phyloP scores from a whole-genome alignment of 345 rosid genomes.

The Gossypium anomalum region DNA sequence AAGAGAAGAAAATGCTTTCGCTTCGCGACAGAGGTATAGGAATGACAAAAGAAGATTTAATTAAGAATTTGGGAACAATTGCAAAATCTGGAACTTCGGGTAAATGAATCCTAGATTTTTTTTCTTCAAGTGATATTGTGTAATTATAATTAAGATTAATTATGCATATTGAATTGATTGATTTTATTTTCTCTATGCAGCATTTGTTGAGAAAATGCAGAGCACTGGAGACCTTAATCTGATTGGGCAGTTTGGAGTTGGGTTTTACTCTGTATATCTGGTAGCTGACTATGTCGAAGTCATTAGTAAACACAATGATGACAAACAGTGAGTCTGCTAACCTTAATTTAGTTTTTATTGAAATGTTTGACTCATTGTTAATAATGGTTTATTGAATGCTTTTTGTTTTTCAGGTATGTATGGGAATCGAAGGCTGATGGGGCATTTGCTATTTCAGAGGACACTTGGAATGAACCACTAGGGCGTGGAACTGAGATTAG shows the following conservation, averaged over 20 bases:
- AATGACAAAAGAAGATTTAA: constrained; percentile 94
- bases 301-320: constrained; percentile 92
- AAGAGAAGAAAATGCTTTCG: constrained; percentile 72
- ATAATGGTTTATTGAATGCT: constrained; percentile 9
- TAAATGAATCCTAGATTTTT: constrained; percentile 17
- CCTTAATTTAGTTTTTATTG: background rate
- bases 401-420: constrained; percentile 50
- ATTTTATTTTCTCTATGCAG: constrained; percentile 31
- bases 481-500: constrained; percentile 98
- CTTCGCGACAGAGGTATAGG: constrained; percentile 97
- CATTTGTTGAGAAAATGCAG: constrained; percentile 99
- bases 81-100: constrained; percentile 99
- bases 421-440: constrained; percentile 99
- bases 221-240: constrained; percentile 90
- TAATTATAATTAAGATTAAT: background rate
- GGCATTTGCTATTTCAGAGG: constrained; percentile 95
- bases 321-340: constrained; percentile 60
- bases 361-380: constrained; percentile 4
- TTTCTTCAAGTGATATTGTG: background rate
- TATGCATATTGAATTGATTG: background rate
- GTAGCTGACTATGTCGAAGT: constrained; percentile 98
- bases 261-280: constrained; percentile 95
- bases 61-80: constrained; percentile 96
- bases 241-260: constrained; percentile 99
- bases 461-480: constrained; percentile 92